These are phyloP conservation scores for Paratinospora sagittata DNA, from an alignment of 164 flowering plant genomes.

Conservation along the genomic window DNA sequence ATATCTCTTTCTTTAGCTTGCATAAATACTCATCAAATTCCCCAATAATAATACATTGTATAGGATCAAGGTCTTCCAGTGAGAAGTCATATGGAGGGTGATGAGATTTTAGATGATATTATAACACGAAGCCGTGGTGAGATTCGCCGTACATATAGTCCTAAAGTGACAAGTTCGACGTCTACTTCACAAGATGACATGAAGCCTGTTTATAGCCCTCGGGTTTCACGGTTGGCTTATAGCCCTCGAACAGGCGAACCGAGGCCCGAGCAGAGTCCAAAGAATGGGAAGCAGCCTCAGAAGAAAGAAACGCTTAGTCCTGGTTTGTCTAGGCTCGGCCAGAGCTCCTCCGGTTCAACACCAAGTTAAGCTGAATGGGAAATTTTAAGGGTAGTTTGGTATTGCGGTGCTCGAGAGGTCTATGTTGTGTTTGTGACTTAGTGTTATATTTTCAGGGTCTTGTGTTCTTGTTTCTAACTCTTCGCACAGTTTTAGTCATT, in stretches of 20 bases:
- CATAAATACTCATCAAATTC: background rate
- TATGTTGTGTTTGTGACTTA: conserved; percentile 17
- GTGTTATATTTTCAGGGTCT: conserved; percentile 10
- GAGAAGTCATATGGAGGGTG: conserved; percentile 38
- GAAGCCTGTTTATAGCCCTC: conserved; percentile 46
- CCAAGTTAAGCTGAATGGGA: conserved; percentile 19
- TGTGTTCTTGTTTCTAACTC: conserved; percentile 18
- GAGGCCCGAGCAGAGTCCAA: conserved; percentile 35
- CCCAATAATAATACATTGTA: conserved; percentile 2
- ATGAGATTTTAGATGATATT: conserved; percentile 72
- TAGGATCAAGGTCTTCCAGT: conserved; percentile 49
- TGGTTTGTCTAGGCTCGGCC: conserved; percentile 47
- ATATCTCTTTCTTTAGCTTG: too few relatives aligned
- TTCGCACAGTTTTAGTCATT: background rate
- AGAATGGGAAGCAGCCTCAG: conserved; percentile 27
- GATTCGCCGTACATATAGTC: conserved; percentile 61
- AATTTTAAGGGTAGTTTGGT: conserved; percentile 17
- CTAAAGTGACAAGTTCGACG: conserved; percentile 66
- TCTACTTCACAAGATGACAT: conserved; percentile 39
- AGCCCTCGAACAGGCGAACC: conserved; percentile 47
- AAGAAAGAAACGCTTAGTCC: conserved; percentile 51
- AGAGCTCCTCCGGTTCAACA: conserved; percentile 26
- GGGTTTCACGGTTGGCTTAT: conserved; percentile 26
- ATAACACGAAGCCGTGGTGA: conserved; percentile 92
- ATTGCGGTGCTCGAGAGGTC: conserved; percentile 49